Evolutionary conservation across 225 moss, liverwort and hornwort species (phyloP).

Genomic region (Straminergon stramineum): DNA sequence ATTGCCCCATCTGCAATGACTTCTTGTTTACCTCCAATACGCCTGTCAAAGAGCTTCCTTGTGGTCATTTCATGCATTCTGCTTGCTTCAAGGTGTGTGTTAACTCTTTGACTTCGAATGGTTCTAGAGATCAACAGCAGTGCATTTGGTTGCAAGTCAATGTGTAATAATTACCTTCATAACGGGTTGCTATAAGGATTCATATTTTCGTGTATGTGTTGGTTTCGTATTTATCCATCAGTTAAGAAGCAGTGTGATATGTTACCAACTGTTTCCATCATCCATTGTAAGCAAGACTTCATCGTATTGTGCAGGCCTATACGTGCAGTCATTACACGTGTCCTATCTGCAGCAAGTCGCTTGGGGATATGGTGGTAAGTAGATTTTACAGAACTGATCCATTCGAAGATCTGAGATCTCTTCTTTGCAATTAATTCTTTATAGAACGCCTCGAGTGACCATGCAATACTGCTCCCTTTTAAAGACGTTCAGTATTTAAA

Average conservation of each 20-base stretch:
- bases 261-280: not conserved
- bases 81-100: constrained; percentile 75
- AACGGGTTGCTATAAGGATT: not conserved
- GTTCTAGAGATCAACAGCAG: not conserved
- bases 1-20: constrained; percentile 98
- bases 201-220: not conserved
- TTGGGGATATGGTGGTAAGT: constrained; percentile 95
- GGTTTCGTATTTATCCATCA: not conserved
- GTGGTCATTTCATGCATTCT: constrained; percentile 99
- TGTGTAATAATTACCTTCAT: not conserved
- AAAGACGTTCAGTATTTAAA: not conserved
- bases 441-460: not conserved
- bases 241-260: not conserved
- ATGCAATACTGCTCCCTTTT: not conserved
- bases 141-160: not conserved
- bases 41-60: constrained; percentile 94
- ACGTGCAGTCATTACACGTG: constrained; percentile 97
- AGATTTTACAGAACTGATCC: not conserved
- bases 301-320: constrained; percentile 52
- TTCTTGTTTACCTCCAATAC: constrained; percentile 94
- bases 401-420: not conserved
- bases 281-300: not conserved
- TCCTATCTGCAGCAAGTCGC: constrained; percentile 92
- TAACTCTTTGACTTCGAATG: not conserved
- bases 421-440: not conserved